phyloP scores from a whole-genome alignment of 2,329 filamentous ascomycete species.

The Lachnellula cervina region DNA sequence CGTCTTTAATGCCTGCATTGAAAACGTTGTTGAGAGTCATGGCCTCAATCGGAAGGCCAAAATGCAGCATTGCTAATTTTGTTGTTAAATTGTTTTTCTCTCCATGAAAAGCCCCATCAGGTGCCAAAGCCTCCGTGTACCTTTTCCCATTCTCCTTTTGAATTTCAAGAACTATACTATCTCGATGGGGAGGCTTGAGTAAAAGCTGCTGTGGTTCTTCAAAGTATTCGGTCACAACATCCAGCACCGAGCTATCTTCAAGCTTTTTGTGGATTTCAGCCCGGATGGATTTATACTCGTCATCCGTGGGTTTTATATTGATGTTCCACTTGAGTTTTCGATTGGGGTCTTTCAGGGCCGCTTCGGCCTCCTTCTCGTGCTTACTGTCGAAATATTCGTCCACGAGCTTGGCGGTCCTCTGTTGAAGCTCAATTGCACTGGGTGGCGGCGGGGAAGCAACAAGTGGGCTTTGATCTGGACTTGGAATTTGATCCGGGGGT shows the following conservation, averaged over 20 bases:
- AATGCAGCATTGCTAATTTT: slow-evolving; percentile 30
- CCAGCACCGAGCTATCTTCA: background rate
- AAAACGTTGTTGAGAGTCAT: slow-evolving; percentile 25
- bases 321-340: slow-evolving; percentile 11
- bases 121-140: slow-evolving; percentile 12
- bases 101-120: slow-evolving; percentile 10
- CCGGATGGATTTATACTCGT: slow-evolving; percentile 7
- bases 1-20: background rate
- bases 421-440: background rate
- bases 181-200: slow-evolving; percentile 8
- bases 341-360: background rate
- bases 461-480: background rate
- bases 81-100: slow-evolving; percentile 25
- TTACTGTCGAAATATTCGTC: background rate
- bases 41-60: slow-evolving; percentile 28
- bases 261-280: slow-evolving; percentile 6
- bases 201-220: slow-evolving; percentile 11
- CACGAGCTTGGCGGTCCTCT: background rate
- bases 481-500: background rate
- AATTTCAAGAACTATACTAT: slow-evolving; percentile 12
- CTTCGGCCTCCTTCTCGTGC: background rate
- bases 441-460: too few species aligned
- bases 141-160: slow-evolving; percentile 14
- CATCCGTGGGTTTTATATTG: slow-evolving; percentile 16
- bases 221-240: slow-evolving; percentile 11